phyloP scores from a whole-genome alignment of 2,329 filamentous ascomycete species.

The Metarhizium brunneum region DNA sequence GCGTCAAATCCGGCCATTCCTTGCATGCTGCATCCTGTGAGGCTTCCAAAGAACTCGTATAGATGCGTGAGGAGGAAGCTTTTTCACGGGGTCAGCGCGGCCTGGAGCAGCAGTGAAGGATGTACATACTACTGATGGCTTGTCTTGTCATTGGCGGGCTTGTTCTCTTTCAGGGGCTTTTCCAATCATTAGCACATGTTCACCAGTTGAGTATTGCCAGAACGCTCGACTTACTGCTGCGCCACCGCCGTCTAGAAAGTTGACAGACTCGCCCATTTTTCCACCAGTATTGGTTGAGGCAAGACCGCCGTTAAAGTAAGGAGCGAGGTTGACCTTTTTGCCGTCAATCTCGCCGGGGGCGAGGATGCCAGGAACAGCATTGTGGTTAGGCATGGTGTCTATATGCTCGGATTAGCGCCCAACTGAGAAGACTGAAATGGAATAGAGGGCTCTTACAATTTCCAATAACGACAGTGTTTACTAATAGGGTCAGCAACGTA shows the following conservation, averaged over 20 bases:
- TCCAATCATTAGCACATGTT: too few species aligned
- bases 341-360: slow-evolving; percentile 39
- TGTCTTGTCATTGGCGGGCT: slow-evolving; percentile 36
- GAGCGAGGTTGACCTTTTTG: slow-evolving; percentile 43
- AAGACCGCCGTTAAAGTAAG: slow-evolving; percentile 49
- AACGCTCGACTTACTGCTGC: slow-evolving; percentile 21
- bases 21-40: slow-evolving; percentile 46
- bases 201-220: too few species aligned
- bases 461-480: slow-evolving; percentile 57
- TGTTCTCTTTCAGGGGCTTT: slow-evolving; percentile 42
- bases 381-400: slow-evolving; percentile 45
- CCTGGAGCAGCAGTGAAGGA: too few species aligned
- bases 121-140: slow-evolving; percentile 32
- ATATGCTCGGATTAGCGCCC: background rate
- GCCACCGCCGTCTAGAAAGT: slow-evolving; percentile 53
- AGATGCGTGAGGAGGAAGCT: slow-evolving; percentile 51
- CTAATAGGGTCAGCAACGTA: slow-evolving; percentile 44
- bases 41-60: slow-evolving; percentile 50
- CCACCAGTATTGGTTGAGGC: slow-evolving; percentile 43
- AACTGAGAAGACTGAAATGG: slow-evolving; percentile 6
- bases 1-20: slow-evolving; percentile 38
- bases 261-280: slow-evolving; percentile 34
- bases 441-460: slow-evolving; percentile 31
- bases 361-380: slow-evolving; percentile 50
- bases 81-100: too few species aligned